Percentiles rank a stretch among this genome's conserved stretches.
phyloP scores from a whole-genome alignment of 2,329 filamentous ascomycete genomes.

The Trichoderma sp. region DNA sequence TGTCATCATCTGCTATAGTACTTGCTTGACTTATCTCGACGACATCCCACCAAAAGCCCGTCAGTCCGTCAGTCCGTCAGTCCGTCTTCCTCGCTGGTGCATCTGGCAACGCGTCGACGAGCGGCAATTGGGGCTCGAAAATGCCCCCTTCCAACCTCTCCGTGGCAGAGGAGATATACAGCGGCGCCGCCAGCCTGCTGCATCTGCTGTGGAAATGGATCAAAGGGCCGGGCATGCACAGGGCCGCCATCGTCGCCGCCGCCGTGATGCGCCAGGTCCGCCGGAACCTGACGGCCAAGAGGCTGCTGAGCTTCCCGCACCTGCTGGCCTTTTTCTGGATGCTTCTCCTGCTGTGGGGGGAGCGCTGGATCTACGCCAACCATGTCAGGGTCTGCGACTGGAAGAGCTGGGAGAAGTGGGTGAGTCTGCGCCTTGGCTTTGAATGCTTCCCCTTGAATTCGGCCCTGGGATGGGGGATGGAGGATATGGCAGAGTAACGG shows the following conservation, averaged over 20 bases:
- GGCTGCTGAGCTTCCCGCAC: conserved; percentile 63
- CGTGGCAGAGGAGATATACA: conserved; percentile 25
- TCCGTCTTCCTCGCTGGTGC: background rate
- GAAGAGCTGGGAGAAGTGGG: conserved; percentile 91
- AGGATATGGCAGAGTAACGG: background rate
- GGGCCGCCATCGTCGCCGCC: conserved; percentile 32
- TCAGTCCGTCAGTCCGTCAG: background rate
- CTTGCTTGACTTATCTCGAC: background rate
- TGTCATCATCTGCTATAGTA: background rate
- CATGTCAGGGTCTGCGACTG: conserved; percentile 72
- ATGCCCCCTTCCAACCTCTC: conserved; percentile 29
- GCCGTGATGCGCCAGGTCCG: conserved; percentile 30
- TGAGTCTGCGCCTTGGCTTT: conserved; percentile 42
- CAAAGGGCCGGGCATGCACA: conserved; percentile 39
- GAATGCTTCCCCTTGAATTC: background rate
- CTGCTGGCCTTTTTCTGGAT: conserved; percentile 71
- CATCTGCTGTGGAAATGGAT: conserved; percentile 41
- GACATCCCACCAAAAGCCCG: background rate
- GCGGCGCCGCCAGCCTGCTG: conserved; percentile 26
- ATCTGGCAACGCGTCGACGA: background rate
- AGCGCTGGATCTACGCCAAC: conserved; percentile 71
- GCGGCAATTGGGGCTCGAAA: conserved; percentile 30
- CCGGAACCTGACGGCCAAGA: conserved; percentile 46
- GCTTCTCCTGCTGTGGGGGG: conserved; percentile 76
- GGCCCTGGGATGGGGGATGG: background rate